Evolutionary conservation across 2,329 filamentous ascomycete species (phyloP).

Genomic region (Pseudocercospora pini-densiflorae): DNA sequence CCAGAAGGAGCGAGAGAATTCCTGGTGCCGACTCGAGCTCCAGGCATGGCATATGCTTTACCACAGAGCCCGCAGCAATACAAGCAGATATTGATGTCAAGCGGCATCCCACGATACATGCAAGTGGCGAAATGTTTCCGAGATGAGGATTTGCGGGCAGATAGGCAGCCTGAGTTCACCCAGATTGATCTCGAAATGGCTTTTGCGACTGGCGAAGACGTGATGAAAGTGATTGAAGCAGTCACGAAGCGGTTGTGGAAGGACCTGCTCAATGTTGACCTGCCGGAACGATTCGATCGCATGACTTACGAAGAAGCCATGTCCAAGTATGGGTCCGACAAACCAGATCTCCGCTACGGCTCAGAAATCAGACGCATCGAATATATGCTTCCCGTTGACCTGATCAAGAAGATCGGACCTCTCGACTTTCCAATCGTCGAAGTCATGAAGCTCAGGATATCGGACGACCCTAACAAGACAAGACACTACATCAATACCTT

Average conservation of each 20-base stretch:
- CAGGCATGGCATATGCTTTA: slow-evolving; percentile 82
- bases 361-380: slow-evolving; percentile 68
- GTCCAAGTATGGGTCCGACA: slow-evolving; percentile 81
- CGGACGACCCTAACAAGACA: slow-evolving; percentile 58
- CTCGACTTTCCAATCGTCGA: slow-evolving; percentile 74
- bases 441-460: slow-evolving; percentile 69
- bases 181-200: slow-evolving; percentile 95
- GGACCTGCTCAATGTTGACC: slow-evolving; percentile 50
- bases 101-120: slow-evolving; percentile 80
- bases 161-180: slow-evolving; percentile 95
- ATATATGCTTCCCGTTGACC: slow-evolving; percentile 63
- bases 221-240: slow-evolving; percentile 64
- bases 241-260: slow-evolving; percentile 63
- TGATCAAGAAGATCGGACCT: slow-evolving; percentile 75
- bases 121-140: slow-evolving; percentile 95
- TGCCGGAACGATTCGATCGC: slow-evolving; percentile 56
- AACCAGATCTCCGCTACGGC: slow-evolving; percentile 82
- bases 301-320: slow-evolving; percentile 80
- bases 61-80: slow-evolving; percentile 98
- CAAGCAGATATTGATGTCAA: slow-evolving; percentile 96
- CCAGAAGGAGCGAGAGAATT: slow-evolving; percentile 96
- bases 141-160: slow-evolving; percentile 89
- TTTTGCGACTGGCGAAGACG: slow-evolving; percentile 73
- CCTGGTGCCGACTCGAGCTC: slow-evolving; percentile 80
- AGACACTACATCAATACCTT: slow-evolving; percentile 69